Percentiles rank a stretch among this genome's conserved stretches.
Evolutionary conservation across 202 grass and related monocot species (phyloP).

Genomic region (Musa balbisiana): DNA sequence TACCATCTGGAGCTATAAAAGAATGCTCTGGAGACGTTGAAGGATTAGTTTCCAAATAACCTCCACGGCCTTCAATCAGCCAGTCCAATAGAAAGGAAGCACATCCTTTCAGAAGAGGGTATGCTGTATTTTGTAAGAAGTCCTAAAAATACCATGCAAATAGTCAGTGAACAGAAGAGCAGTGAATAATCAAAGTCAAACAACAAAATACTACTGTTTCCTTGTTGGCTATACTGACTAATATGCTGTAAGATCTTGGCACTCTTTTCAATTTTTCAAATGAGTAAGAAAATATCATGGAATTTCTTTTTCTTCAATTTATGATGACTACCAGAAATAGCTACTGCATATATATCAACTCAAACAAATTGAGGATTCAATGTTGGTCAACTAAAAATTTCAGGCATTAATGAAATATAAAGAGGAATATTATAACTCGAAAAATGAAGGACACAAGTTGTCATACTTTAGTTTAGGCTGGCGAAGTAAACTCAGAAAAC

Average conservation of each 20-base stretch:
- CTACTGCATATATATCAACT: neutral
- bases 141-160: constrained; percentile 17
- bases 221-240: neutral
- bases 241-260: too few species aligned
- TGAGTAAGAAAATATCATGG: neutral
- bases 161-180: neutral
- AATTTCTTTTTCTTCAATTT: neutral
- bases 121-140: constrained; percentile 73
- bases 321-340: too few species aligned
- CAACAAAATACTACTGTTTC: neutral
- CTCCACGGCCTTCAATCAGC: constrained; percentile 57
- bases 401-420: neutral
- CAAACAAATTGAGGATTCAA: neutral
- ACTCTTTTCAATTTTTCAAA: neutral
- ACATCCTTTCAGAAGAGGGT: constrained; percentile 80
- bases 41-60: constrained; percentile 77
- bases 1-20: constrained; percentile 85
- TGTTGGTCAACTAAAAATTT: neutral
- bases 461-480: neutral
- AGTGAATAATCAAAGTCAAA: neutral
- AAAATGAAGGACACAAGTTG: neutral
- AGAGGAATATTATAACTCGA: neutral
- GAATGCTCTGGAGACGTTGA: constrained; percentile 94
- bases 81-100: constrained; percentile 84
- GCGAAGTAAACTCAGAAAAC: neutral